Percentiles rank a stretch among this genome's conserved stretches.
Evolutionary conservation across 2,329 filamentous ascomycete genomes (phyloP).

Genomic region (Pseudogymnoascus sp.): DNA sequence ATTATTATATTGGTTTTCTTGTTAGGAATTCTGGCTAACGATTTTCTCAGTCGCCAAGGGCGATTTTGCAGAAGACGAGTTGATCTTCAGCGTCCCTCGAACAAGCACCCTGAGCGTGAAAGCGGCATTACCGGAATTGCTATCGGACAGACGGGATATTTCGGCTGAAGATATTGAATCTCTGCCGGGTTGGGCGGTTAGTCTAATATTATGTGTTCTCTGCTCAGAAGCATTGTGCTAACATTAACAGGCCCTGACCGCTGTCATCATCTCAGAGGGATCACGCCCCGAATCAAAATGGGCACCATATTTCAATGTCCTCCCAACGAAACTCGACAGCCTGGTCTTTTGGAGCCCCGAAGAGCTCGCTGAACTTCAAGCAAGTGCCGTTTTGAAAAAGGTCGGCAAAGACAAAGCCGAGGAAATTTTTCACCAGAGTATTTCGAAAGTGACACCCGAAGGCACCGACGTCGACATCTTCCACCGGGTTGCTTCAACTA

Average conservation of each 20-base stretch:
- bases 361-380: constrained; percentile 55
- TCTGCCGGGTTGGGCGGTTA: constrained; percentile 40
- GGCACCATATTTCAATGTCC: constrained; percentile 52
- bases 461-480: constrained; percentile 38
- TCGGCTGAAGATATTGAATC: constrained; percentile 32
- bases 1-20: constrained; percentile 6
- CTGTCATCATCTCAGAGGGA: constrained; percentile 21
- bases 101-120: constrained; percentile 50
- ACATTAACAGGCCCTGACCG: constrained; percentile 22
- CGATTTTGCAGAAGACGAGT: constrained; percentile 52
- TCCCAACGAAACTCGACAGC: constrained; percentile 55
- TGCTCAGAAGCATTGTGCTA: constrained; percentile 10
- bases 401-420: constrained; percentile 56
- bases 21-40: constrained; percentile 11
- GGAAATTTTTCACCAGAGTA: constrained; percentile 43
- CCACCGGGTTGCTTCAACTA: constrained; percentile 58
- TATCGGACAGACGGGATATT: constrained; percentile 21
- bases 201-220: not conserved
- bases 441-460: constrained; percentile 45
- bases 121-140: constrained; percentile 45
- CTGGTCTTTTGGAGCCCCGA: constrained; percentile 60
- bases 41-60: constrained; percentile 44
- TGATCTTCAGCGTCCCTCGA: constrained; percentile 58
- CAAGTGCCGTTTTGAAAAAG: constrained; percentile 54
- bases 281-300: constrained; percentile 23